A percentile compares a stretch with the other conserved stretches of the same genome.
phyloP scores from a whole-genome alignment of 176 grass and related monocot genomes.

The Musa beccarii region DNA sequence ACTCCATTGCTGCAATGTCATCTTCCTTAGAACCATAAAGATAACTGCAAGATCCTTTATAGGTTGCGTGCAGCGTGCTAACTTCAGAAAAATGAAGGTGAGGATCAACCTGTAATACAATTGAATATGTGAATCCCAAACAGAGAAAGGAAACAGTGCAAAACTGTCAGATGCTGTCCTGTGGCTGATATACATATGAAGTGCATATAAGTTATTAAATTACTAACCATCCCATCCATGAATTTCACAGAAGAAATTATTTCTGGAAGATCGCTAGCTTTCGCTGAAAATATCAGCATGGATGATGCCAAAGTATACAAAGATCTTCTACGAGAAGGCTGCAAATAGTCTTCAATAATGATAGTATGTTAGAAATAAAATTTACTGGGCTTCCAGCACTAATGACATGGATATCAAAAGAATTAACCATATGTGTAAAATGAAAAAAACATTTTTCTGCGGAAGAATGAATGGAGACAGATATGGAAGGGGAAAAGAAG shows the following conservation, averaged over 20 bases:
- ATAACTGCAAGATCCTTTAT: constrained; percentile 32
- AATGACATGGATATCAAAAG: neutral
- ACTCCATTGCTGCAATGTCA: constrained; percentile 52
- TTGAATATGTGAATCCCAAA: constrained; percentile 8
- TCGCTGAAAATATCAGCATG: constrained; percentile 87
- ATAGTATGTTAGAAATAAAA: constrained; percentile 5
- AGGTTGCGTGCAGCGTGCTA: constrained; percentile 31
- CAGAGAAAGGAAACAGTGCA: neutral
- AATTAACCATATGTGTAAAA: neutral
- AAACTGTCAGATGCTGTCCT: neutral
- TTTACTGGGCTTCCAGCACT: neutral
- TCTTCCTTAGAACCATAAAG: constrained; percentile 77
- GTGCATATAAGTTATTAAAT: constrained; percentile 9
- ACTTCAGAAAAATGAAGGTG: constrained; percentile 68
- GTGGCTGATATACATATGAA: constrained; percentile 2
- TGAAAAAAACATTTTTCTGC: too few species aligned
- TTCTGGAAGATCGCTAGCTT: constrained; percentile 40
- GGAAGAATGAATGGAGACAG: too few species aligned
- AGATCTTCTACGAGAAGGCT: constrained; percentile 75
- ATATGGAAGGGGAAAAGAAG: too few species aligned
- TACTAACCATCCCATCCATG: constrained; percentile 61
- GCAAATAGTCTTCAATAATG: constrained; percentile 51
- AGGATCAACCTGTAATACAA: constrained; percentile 62
- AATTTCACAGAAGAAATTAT: constrained; percentile 46
- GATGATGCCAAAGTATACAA: constrained; percentile 72